Percentiles rank a stretch among this genome's conserved stretches.
Evolutionary conservation across 768 basidiomycete genomes (phyloP).

Genomic region (Boletellus sp.): DNA sequence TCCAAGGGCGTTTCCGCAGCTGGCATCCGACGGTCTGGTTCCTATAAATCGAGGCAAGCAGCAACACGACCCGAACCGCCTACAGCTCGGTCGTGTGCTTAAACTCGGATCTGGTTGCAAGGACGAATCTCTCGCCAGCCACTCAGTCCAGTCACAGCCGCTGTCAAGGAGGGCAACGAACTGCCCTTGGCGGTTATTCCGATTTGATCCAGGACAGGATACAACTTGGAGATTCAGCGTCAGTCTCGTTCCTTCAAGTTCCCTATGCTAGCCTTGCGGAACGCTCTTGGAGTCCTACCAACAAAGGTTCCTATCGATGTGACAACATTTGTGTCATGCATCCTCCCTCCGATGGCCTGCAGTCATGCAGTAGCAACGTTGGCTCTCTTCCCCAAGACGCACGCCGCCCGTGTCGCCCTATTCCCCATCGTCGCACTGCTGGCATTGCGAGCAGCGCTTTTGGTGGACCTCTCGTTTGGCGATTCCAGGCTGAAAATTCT

Average conservation of each 20-base stretch:
- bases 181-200: too few relatives aligned
- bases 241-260: neutral
- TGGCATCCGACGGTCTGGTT: too few relatives aligned
- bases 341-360: constrained; percentile 42
- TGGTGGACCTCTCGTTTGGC: constrained; percentile 10
- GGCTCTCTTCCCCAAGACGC: constrained; percentile 44
- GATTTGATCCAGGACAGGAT: neutral
- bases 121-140: too few relatives aligned
- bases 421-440: constrained; percentile 44
- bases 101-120: too few relatives aligned
- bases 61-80: too few relatives aligned
- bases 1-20: too few relatives aligned
- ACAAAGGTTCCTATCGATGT: constrained; percentile 28
- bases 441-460: constrained; percentile 37
- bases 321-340: constrained; percentile 32
- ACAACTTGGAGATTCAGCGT: neutral
- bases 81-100: too few relatives aligned
- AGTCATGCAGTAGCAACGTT: constrained; percentile 49
- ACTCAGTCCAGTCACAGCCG: too few relatives aligned
- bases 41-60: too few relatives aligned
- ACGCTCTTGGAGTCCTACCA: constrained; percentile 5
- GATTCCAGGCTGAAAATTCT: neutral
- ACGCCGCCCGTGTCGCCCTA: constrained; percentile 40
- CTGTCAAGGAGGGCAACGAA: too few relatives aligned
- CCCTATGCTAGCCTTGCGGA: neutral